Evolutionary conservation across 192 early-diverging fungal species (phyloP).

Genomic region (Funneliformis geosporum): DNA sequence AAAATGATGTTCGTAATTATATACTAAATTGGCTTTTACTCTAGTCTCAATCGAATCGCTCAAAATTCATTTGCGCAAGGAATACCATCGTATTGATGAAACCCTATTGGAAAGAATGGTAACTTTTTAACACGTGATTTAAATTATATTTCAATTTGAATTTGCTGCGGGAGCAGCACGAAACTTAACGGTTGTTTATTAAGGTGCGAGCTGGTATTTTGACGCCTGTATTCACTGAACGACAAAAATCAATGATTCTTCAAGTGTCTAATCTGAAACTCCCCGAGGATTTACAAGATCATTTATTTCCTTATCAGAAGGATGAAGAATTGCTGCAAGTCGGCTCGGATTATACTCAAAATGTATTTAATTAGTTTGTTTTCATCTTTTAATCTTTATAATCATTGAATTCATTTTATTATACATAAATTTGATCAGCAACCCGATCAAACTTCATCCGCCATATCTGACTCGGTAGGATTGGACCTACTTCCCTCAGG

Average conservation of each 20-base stretch:
- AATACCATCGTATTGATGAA: conserved; percentile 59
- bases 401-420: background rate
- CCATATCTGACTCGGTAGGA: background rate
- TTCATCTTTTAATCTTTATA: background rate
- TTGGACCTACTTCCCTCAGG: conserved; percentile 5
- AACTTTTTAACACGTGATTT: conserved; percentile 51
- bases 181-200: conserved; percentile 50
- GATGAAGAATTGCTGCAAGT: background rate
- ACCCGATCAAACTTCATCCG: background rate
- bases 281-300: conserved; percentile 43
- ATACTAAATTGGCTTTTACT: conserved; percentile 25
- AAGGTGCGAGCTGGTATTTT: conserved; percentile 66
- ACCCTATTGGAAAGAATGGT: conserved; percentile 60
- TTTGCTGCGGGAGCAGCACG: no score
- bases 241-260: conserved; percentile 68
- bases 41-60: conserved; percentile 67
- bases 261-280: conserved; percentile 38
- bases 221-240: conserved; percentile 73
- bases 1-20: background rate
- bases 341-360: background rate
- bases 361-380: background rate
- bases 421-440: background rate
- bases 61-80: conserved; percentile 55
- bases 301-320: conserved; percentile 36
- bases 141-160: conserved; percentile 31